Base-by-base conservation (phyloP, 169 alveolate genomes). In the Blepharisma undulans region DNA sequence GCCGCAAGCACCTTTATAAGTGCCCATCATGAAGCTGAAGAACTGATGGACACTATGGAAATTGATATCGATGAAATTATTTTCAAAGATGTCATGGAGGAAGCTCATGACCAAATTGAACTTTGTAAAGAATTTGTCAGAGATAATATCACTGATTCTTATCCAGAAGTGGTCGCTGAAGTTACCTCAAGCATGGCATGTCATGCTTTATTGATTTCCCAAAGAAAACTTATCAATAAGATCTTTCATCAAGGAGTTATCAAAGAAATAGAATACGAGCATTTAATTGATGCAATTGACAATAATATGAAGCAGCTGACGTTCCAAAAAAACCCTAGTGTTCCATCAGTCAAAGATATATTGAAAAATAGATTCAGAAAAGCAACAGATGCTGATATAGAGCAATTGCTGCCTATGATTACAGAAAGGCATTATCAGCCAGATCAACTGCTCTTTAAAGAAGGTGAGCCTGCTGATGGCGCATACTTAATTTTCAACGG, bases 1-100 rank as follows among this genome's bases (percentile, higher is more conserved):
- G 84, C 84, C 25, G 91, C 91, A n/a, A 71, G 84, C 71, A 86
- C 91, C 34, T 86, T 86, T 72, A 60, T 66, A 0, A 86, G n/a
- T n/a, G 80, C 72, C 33, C 91, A 86, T 36, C 72, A 86, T 25
- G 84, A 86, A 71, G 84, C 91, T 72, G n/a, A 19, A 32, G 91
- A 86, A 29, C 61, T 72, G 36, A 27, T 86, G 72, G 60, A 30
- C 60, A 36, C 27, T 4, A 82, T 82, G 89, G 84, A 61, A 71
- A 27, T 86, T 36, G 84, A 86, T 32, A 30, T 32, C 3, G 84
- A 72, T 36, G 72, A 72, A 66, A 18, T n/a, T 4, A 36, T 86
- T 66, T 86, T 27, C 66, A 21, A 27, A 86, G 91, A 71, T 29
- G 34, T 86, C 5, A 21, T 72, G 61, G 72, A 86, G 1, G 91